Base-by-base conservation (phyloP, 805 yeast species). In the Candida odintsovae region DNA sequence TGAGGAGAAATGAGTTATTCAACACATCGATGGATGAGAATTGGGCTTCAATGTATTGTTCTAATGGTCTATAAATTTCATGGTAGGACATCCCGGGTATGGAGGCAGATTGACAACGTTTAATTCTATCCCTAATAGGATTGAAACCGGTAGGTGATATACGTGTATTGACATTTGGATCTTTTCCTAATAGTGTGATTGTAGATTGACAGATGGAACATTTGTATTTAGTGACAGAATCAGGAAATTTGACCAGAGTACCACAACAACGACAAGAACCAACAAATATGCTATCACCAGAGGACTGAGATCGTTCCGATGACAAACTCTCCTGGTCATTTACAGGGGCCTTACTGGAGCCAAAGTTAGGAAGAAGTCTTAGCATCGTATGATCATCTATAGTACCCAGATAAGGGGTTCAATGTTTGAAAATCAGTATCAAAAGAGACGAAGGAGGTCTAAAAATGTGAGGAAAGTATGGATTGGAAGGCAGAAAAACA, bases 201-300 rank as follows among this genome's bases (percentile, higher is more conserved):
- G 79, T 78, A 6, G 83, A 74, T 33, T 69, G 72, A 56, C 95
- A 86, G 4, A 78, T 69, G 0, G 81, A 69, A 57, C 95, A 86
- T 47, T 76, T 73, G 58, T 77, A 81, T 46, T 68, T 72, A 7
- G 50, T 36, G 4, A 64, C 65, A 10, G 56, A 47, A 2, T 60
- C 50, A 0, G 75, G 75, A 41, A 70, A 63, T 43, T 66, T 69
- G 26, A 76, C 54, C 15, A 66, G 47, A 0, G 75, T 68, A 1
- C 76, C 77, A 59, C 82, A 77, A 50, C 81, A 76, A 6, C 65
- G 63, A 51, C 82, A 77, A n/a, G 33, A 51, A 31, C 40, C 42
- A 10, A 56, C 43, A 2, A 47, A 33, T 33, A 29, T 22, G 19
- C 21, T 25, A 35, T 21, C 38, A 33, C 4, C 36, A 12, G 36